phyloP scores from a whole-genome alignment of 257 asterid species.

The Leptodermis oblonga region DNA sequence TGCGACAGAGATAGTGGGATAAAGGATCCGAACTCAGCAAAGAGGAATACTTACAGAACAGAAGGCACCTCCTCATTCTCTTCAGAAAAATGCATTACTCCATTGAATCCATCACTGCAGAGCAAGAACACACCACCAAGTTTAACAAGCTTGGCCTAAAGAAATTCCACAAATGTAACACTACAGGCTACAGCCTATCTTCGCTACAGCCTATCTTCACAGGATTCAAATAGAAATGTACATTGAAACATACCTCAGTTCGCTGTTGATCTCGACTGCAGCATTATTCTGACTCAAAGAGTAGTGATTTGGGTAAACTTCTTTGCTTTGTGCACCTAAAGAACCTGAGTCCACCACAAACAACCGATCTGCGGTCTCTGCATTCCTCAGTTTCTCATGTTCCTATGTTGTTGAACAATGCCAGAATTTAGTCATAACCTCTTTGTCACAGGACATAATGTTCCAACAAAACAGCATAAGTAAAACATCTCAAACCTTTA shows the following conservation, averaged over 20 bases:
- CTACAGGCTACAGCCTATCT: too few relatives aligned
- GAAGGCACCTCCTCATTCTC: neutral
- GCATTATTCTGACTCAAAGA: neutral
- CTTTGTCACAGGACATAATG: too few relatives aligned
- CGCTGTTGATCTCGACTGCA: neutral
- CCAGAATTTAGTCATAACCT: neutral
- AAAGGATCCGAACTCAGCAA: too few relatives aligned
- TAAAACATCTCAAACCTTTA: slow-evolving; percentile 29
- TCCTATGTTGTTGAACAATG: neutral
- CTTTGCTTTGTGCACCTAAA: neutral
- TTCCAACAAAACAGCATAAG: neutral
- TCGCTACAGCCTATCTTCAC: too few relatives aligned
- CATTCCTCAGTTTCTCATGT: slow-evolving; percentile 14
- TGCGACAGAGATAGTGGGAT: too few relatives aligned
- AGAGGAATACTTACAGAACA: slow-evolving; percentile 9
- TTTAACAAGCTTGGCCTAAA: neutral
- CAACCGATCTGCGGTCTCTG: neutral
- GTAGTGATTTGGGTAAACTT: neutral
- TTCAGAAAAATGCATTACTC: neutral
- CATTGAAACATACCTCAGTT: neutral
- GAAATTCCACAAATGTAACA: neutral
- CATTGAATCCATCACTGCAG: slow-evolving; percentile 7
- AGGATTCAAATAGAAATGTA: too few relatives aligned
- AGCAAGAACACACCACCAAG: too few relatives aligned
- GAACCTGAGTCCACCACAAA: neutral